Conservation (phyloP, 2,329 filamentous ascomycete genomes). For the Colletotrichum plurivorum region DNA sequence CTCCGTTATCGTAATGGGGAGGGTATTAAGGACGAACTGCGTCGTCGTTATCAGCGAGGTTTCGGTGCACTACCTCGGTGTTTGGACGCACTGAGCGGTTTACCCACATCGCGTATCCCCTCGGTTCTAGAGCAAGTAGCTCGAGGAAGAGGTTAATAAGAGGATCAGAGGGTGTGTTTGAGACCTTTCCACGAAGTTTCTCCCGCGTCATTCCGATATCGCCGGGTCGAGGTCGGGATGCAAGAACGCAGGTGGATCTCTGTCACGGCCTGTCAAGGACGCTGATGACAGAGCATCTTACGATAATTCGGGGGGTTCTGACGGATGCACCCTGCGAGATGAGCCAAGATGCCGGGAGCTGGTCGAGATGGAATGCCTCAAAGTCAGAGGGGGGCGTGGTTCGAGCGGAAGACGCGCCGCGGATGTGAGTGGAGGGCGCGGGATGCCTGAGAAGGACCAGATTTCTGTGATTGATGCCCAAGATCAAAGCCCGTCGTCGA, state of each 20-base stretch:
- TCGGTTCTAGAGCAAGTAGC: background rate
- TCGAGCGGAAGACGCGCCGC: background rate
- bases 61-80: too few relatives aligned
- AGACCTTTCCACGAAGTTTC: too few relatives aligned
- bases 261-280: constrained; percentile 6
- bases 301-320: constrained; percentile 11
- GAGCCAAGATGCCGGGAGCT: constrained; percentile 19
- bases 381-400: constrained; percentile 8
- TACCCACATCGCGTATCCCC: background rate
- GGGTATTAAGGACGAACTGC: too few relatives aligned
- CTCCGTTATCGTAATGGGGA: constrained; percentile 25
- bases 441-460: too few relatives aligned
- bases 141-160: constrained; percentile 30
- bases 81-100: too few relatives aligned
- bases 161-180: background rate
- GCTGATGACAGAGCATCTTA: constrained; percentile 33
- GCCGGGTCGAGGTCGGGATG: background rate
- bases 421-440: constrained; percentile 1
- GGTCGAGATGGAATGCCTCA: background rate
- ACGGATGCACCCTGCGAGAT: constrained; percentile 15
- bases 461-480: constrained; percentile 23
- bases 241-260: background rate
- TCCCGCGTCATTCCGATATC: constrained; percentile 2
- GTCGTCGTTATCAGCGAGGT: too few relatives aligned
- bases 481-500: background rate